These are phyloP conservation scores for Uronychia binucleata DNA, from an alignment of 73 alveolate genomes.

Conservation along the genomic window DNA sequence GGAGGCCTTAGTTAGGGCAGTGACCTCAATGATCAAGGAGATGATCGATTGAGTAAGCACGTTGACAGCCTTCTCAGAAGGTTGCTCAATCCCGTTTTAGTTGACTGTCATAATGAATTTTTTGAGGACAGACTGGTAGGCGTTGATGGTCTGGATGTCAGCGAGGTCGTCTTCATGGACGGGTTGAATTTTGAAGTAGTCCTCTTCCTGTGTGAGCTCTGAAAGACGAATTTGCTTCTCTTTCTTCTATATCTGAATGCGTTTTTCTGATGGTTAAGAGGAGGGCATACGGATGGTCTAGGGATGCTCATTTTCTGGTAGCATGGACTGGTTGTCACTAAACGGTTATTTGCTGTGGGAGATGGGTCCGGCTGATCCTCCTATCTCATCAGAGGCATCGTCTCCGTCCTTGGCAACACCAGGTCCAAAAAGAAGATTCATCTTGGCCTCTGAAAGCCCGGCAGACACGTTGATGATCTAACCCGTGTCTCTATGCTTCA, in stretches of 20 bases:
- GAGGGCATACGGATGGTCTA: not conserved
- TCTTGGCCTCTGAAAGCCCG: not conserved
- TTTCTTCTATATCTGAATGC: not conserved
- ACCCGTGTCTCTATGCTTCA: slow-evolving; percentile 1
- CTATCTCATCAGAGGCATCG: not conserved
- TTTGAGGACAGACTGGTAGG: not conserved
- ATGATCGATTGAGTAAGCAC: not conserved
- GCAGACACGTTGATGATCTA: not conserved
- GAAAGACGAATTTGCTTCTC: not conserved
- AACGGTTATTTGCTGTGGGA: not conserved
- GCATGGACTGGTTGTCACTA: not conserved
- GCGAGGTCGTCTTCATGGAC: not conserved
- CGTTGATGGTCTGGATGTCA: not conserved
- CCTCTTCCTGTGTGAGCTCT: not conserved
- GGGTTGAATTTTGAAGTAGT: slow-evolving; percentile 2
- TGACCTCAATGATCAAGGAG: not conserved
- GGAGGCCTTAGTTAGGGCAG: slow-evolving; percentile 7
- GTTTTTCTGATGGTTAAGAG: not conserved
- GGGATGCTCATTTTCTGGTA: no score
- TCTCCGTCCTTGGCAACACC: not conserved
- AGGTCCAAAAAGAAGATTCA: not conserved
- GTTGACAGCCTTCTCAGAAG: not conserved
- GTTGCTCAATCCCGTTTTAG: not conserved
- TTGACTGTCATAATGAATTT: not conserved
- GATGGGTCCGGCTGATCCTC: not conserved